Evolutionary conservation across 768 basidiomycete species (phyloP), one percentile per base, ranked within the genome.

Genomic region (Hirschioporus abietinus): DNA sequence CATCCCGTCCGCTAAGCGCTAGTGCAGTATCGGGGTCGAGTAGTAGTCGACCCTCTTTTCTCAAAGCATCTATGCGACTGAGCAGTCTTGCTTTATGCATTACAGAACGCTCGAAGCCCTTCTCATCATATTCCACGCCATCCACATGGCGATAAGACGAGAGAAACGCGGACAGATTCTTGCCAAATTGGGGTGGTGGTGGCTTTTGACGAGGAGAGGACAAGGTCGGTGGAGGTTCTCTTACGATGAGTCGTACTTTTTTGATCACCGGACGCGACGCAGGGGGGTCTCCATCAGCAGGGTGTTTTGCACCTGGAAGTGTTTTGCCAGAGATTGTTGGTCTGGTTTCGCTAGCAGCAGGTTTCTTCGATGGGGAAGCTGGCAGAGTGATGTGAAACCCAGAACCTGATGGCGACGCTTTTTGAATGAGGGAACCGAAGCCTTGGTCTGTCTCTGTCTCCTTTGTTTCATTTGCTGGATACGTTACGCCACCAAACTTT

Each of bases 121-220:
- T 80, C 15, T 76, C 67, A 8, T 81, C 77, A 6, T 86, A 75
- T 30, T 86, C 83, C 42, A 82, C 77, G 64, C 81, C 85, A 35
- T 85, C 79, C 12, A 89, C 70, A 8, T 78, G 80, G 52, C 77
- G 77, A 72, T 89, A 96, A 0, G 93, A 92, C 0, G 79, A 76
- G 18, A 96, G 77, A 65, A 88, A 85, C 0, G 78, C 71, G 9
- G 78, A 69, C 10, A 95, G 75, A 0, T 90, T 89, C 0, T 81
- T 79, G 17, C 80, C 81, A 70, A 84, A 82, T 61, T 78, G 78
- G 0, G 87, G 78, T 0, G 78, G 76, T 0, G 83, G 80, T 0
- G 92, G 89, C 12, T 80, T 80, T 72, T 97, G 95, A 15, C 73
- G 74, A 0, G 90, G 93, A 74, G 89, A 84, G 15, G 92, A 85